Base-by-base conservation (phyloP, 2,329 filamentous ascomycete species). In the Aspergillus uvarum region DNA sequence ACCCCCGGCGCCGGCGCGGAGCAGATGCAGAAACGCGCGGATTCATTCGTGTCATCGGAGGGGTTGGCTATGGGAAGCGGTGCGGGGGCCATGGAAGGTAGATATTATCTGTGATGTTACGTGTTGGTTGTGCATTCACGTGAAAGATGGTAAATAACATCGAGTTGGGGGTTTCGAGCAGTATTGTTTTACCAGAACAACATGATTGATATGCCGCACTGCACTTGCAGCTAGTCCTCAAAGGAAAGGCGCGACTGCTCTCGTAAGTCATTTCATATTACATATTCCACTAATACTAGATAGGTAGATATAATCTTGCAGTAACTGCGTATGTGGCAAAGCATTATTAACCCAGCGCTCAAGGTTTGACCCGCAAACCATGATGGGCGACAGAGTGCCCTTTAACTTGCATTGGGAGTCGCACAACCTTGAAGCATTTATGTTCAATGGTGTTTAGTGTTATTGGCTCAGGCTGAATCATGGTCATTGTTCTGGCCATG, bases 231-330 rank as follows among this genome's bases (percentile, higher is more conserved):
- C 38, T 44, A 8, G 38, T 16, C 6, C 38, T n/a, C 16, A 5
- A 7, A n/a, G 5, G 0, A n/a, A n/a, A n/a, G 16, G 38, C 16
- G 5, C 38, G 8, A 16, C 14, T 3, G 16, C 38, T 16, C 54
- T 63, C 63, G 58, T 65, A 47, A 62, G 42, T 65, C 63, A 56
- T 65, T 50, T 60, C 63, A 35, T 62, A 58, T 19, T 61, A 57
- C 63, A 62, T 54, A 56, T 48, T 54, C 29, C 24, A 26, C 31
- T 52, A 38, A 35, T 38, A 22, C 50, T 52, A 35, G 52, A 38
- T 12, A 52, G 12, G 21, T 16, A 31, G 47, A n/a, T 38, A 32
- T n/a, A 32, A 16, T 51, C 21, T 42, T 11, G n/a, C 44, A 21
- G 22, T 32, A 48, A 31, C n/a, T 48, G n/a, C 19, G n/a, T 32